Conservation (phyloP, 306 rosid genomes). For the Ziziphus jujuba region DNA sequence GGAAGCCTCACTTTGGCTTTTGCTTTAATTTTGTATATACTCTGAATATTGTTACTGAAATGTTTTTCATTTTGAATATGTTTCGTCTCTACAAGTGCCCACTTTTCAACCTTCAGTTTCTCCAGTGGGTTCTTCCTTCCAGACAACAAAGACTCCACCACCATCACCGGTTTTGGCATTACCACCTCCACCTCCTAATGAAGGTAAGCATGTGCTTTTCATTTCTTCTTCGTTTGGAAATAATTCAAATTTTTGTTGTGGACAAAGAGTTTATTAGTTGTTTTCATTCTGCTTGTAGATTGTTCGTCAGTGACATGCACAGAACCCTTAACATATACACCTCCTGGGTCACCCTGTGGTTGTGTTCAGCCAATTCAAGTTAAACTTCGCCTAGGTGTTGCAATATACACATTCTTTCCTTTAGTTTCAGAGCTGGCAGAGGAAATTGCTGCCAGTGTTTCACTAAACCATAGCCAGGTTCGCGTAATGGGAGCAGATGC, state of each 20-base stretch:
- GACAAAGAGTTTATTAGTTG: constrained; percentile 16
- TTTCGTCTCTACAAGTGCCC: constrained; percentile 51
- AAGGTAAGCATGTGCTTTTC: constrained; percentile 45
- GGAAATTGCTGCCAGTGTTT: constrained; percentile 69
- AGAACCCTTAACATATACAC: constrained; percentile 80
- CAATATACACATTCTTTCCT: constrained; percentile 79
- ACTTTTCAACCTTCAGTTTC: constrained; percentile 56
- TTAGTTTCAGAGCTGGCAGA: constrained; percentile 68
- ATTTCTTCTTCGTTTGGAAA: not conserved
- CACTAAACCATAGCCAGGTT: constrained; percentile 79
- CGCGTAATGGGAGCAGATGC: constrained; percentile 93
- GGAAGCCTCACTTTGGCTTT: constrained; percentile 17
- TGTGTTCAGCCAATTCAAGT: constrained; percentile 93
- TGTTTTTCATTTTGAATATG: constrained; percentile 19
- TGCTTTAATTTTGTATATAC: constrained; percentile 3
- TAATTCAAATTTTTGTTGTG: constrained; percentile 5
- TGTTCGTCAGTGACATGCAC: constrained; percentile 67
- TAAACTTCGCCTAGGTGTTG: constrained; percentile 50
- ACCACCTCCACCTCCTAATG: constrained; percentile 94
- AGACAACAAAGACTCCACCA: constrained; percentile 57
- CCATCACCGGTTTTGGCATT: constrained; percentile 57
- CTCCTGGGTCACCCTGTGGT: constrained; percentile 80
- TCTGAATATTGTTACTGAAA: constrained; percentile 20
- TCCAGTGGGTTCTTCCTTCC: constrained; percentile 54
- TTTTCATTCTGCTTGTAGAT: constrained; percentile 50